Percentiles rank a stretch among this genome's conserved stretches.
Evolutionary conservation across 495 filamentous ascomycete genomes (phyloP).

Genomic region (Penicillium cinerascens): DNA sequence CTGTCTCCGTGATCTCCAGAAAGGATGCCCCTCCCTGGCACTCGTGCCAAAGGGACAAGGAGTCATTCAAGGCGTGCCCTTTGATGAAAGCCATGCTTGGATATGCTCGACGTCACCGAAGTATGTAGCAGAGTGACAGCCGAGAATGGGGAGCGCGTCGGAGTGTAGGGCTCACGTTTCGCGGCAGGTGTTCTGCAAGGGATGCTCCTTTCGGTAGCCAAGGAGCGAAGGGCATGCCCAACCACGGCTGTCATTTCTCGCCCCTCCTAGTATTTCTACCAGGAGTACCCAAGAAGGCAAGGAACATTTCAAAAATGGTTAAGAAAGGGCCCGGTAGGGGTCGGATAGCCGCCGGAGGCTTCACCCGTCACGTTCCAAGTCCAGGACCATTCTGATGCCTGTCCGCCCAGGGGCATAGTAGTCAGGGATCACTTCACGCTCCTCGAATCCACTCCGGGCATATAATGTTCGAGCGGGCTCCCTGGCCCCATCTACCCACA

Average conservation of each 20-base stretch:
- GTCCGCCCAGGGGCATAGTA: conserved; percentile 58
- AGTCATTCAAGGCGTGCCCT: conserved; percentile 36
- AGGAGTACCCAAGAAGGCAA: conserved; percentile 13
- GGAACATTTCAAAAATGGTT: conserved; percentile 12
- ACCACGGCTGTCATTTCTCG: conserved; percentile 21
- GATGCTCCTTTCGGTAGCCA: conserved; percentile 27
- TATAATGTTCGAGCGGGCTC: conserved; percentile 50
- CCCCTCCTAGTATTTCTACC: conserved; percentile 19
- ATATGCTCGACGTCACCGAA: conserved; percentile 45
- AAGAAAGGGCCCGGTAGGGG: conserved; percentile 4
- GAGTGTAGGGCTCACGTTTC: conserved; percentile 32
- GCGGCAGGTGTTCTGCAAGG: conserved; percentile 36
- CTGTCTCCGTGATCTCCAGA: conserved; percentile 21
- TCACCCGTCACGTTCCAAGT: conserved; percentile 35
- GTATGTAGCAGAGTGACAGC: conserved; percentile 37
- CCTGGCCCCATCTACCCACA: conserved; percentile 60
- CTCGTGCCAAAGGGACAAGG: conserved; percentile 36
- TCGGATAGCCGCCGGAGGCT: conserved; percentile 17
- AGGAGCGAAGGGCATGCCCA: conserved; percentile 26
- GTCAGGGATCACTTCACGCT: conserved; percentile 48
- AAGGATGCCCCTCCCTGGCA: conserved; percentile 23
- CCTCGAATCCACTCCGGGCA: conserved; percentile 46
- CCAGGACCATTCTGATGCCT: conserved; percentile 53
- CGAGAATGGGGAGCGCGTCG: conserved; percentile 24
- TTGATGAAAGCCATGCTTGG: conserved; percentile 43